Percentiles rank a stretch among this genome's conserved stretches.
Evolutionary conservation across 495 filamentous ascomycete genomes (phyloP).

Genomic region (Articulospora tetracladia): DNA sequence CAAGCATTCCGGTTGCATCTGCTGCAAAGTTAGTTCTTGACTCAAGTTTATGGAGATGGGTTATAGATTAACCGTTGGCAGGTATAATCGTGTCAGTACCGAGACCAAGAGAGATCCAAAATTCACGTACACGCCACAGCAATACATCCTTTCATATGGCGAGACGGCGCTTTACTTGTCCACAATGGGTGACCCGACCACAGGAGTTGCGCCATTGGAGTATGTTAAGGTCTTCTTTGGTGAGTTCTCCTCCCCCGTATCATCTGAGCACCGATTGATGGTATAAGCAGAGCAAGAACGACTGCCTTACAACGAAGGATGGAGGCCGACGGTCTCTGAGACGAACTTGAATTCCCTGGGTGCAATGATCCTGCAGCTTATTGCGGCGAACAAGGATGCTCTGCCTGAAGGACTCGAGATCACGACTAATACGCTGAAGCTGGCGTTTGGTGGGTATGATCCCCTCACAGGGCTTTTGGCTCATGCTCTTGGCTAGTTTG

Average conservation of each 20-base stretch:
- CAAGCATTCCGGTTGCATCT: slow-evolving; percentile 6
- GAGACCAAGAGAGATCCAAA: slow-evolving; percentile 9
- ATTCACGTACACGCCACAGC: slow-evolving; percentile 13
- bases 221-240: slow-evolving; percentile 16
- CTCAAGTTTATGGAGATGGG: not conserved
- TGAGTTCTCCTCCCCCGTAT: not conserved
- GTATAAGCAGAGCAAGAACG: slow-evolving; percentile 12
- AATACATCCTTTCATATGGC: slow-evolving; percentile 17
- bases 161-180: slow-evolving; percentile 19
- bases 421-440: slow-evolving; percentile 10
- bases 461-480: slow-evolving; percentile 4
- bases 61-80: not conserved
- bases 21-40: slow-evolving; percentile 5
- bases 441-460: slow-evolving; percentile 10
- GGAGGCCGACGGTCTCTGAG: slow-evolving; percentile 6
- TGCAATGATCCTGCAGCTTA: slow-evolving; percentile 1
- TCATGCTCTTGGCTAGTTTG: not conserved
- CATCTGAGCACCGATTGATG: not conserved
- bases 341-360: slow-evolving; percentile 10
- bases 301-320: slow-evolving; percentile 13
- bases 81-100: slow-evolving; percentile 6
- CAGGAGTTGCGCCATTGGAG: slow-evolving; percentile 13
- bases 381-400: slow-evolving; percentile 5
- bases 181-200: slow-evolving; percentile 13
- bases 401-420: slow-evolving; percentile 7